Evolutionary conservation across 495 filamentous ascomycete genomes (phyloP).

Genomic region (Trichoderma virens): DNA sequence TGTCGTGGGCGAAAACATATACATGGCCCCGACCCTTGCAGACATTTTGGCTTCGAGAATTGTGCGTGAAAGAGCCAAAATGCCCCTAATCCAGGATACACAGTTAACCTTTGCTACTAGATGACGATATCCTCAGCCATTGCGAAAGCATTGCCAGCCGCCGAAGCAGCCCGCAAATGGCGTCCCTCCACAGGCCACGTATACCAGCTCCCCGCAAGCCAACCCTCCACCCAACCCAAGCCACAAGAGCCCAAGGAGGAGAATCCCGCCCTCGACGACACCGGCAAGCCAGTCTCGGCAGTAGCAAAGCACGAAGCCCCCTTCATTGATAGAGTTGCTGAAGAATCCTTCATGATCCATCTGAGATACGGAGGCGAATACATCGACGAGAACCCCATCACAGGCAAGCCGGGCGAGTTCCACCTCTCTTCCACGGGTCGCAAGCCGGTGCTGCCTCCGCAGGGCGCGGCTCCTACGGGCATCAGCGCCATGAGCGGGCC

Average conservation of each 20-base stretch:
- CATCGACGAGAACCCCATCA: constrained; percentile 86
- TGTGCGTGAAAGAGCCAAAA: constrained; percentile 38
- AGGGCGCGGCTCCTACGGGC: constrained; percentile 8
- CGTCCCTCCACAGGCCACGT: constrained; percentile 66
- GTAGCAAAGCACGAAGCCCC: constrained; percentile 26
- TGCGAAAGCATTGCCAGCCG: constrained; percentile 51
- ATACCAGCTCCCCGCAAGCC: constrained; percentile 49
- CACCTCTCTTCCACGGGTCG: constrained; percentile 57
- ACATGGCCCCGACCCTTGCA: constrained; percentile 76
- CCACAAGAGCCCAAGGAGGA: constrained; percentile 18
- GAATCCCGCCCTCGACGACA: constrained; percentile 12
- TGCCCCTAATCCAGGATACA: not conserved
- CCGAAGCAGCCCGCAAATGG: constrained; percentile 58
- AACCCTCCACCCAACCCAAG: constrained; percentile 18
- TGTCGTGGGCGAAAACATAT: constrained; percentile 75
- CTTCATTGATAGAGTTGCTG: constrained; percentile 46
- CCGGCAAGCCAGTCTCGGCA: constrained; percentile 22
- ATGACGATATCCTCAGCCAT: constrained; percentile 57
- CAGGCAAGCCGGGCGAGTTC: constrained; percentile 82
- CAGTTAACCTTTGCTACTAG: constrained; percentile 20
- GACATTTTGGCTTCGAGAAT: constrained; percentile 71
- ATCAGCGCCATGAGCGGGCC: constrained; percentile 16
- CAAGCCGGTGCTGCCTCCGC: constrained; percentile 19
- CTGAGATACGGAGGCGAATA: constrained; percentile 65
- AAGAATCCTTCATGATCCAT: constrained; percentile 59